Percentiles rank a stretch among this genome's conserved stretches.
Conservation (phyloP, 768 basidiomycete species). For the Nidula microcarpa region DNA sequence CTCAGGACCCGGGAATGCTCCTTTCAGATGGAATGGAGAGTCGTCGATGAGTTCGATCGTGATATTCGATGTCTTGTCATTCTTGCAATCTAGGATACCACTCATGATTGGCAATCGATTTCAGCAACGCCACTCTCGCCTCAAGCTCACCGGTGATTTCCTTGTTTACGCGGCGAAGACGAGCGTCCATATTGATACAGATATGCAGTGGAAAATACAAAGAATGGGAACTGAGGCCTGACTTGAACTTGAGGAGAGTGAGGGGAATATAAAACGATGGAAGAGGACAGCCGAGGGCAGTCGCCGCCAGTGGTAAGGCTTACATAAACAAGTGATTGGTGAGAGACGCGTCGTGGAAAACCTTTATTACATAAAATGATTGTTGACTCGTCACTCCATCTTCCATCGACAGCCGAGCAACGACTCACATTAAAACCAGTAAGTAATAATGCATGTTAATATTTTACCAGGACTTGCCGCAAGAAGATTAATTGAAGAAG, state of each 20-base stretch:
- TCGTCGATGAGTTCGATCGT: slow-evolving; percentile 84
- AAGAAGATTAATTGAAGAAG: too few species aligned
- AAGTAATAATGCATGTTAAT: too few species aligned
- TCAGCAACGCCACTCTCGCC: not conserved
- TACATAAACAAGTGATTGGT: too few species aligned
- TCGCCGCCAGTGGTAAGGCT: too few species aligned
- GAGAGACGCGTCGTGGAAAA: too few species aligned
- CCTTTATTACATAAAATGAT: too few species aligned
- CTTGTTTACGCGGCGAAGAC: slow-evolving; percentile 88
- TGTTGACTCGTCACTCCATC: too few species aligned
- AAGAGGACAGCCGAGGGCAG: not conserved
- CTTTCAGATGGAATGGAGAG: slow-evolving; percentile 88
- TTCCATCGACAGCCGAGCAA: too few species aligned
- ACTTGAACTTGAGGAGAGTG: not conserved
- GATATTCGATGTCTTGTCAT: slow-evolving; percentile 88
- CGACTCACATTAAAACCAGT: too few species aligned
- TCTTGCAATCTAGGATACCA: slow-evolving; percentile 75
- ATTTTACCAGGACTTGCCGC: too few species aligned
- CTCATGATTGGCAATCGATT: not conserved
- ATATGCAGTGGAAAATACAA: slow-evolving; percentile 7
- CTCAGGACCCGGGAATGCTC: slow-evolving; percentile 87
- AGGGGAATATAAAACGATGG: slow-evolving; percentile 1
- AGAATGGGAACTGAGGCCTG: not conserved
- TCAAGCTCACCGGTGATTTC: slow-evolving; percentile 76
- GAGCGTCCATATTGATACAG: slow-evolving; percentile 67